A percentile compares a stretch with the other conserved stretches of the same genome.
phyloP scores from a whole-genome alignment of 345 rosid genomes.

The Anacardium occidentale region DNA sequence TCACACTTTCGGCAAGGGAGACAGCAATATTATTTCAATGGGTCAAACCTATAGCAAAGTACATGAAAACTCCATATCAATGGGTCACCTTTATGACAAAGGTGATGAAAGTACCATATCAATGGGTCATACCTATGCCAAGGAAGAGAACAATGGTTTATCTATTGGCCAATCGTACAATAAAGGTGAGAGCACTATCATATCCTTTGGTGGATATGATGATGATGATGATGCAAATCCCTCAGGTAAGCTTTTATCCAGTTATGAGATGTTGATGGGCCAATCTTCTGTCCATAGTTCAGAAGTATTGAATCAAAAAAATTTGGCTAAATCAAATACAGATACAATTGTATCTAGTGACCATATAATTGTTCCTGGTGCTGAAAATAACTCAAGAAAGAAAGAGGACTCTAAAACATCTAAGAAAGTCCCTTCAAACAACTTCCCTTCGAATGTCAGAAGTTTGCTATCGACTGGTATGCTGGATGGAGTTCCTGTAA shows the following conservation, averaged over 20 bases:
- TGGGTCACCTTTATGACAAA: constrained; percentile 42
- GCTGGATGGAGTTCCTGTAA: constrained; percentile 60
- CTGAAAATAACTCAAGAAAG: constrained; percentile 33
- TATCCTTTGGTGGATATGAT: constrained; percentile 63
- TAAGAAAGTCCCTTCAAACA: constrained; percentile 39
- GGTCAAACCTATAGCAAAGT: constrained; percentile 43
- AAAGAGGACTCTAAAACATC: constrained; percentile 37
- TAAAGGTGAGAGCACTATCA: constrained; percentile 60
- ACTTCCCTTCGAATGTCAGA: constrained; percentile 58
- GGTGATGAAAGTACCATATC: constrained; percentile 30
- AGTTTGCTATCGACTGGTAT: constrained; percentile 60
- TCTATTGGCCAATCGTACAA: constrained; percentile 38
- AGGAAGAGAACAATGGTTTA: constrained; percentile 29
- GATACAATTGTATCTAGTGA: constrained; percentile 20
- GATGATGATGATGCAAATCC: constrained; percentile 45
- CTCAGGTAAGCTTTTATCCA: constrained; percentile 38
- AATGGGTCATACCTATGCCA: constrained; percentile 33
- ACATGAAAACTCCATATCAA: constrained; percentile 44
- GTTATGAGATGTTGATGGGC: constrained; percentile 49
- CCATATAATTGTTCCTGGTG: constrained; percentile 14
- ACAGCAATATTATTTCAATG: constrained; percentile 41
- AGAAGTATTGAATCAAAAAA: constrained; percentile 28
- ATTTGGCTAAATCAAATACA: constrained; percentile 29
- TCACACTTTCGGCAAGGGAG: constrained; percentile 41
- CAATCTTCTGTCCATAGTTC: constrained; percentile 32